Conservation (phyloP, 495 filamentous ascomycete genomes). For the Evernia prunastri region DNA sequence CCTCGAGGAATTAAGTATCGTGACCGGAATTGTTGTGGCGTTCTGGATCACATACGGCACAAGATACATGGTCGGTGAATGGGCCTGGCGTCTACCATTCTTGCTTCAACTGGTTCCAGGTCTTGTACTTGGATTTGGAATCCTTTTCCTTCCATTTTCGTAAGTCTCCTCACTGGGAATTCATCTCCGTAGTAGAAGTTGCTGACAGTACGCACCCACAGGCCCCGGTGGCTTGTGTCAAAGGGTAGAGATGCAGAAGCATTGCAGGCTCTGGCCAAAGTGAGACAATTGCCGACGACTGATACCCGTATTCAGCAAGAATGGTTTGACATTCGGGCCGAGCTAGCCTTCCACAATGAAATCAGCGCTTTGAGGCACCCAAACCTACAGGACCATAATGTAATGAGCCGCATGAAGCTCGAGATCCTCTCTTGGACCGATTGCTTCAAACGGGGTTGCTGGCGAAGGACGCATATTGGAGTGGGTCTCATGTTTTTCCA, state of each 20-base stretch:
- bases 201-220: neutral
- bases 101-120: slow-evolving; percentile 46
- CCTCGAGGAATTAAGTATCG: slow-evolving; percentile 50
- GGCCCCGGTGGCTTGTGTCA: slow-evolving; percentile 45
- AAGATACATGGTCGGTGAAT: slow-evolving; percentile 45
- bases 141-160: slow-evolving; percentile 46
- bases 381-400: slow-evolving; percentile 33
- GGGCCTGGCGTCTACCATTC: slow-evolving; percentile 47
- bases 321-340: slow-evolving; percentile 46
- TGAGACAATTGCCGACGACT: slow-evolving; percentile 39
- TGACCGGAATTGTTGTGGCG: slow-evolving; percentile 50
- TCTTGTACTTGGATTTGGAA: slow-evolving; percentile 40
- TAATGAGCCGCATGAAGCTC: slow-evolving; percentile 32
- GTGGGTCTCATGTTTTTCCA: slow-evolving; percentile 52
- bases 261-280: slow-evolving; percentile 38
- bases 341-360: slow-evolving; percentile 45
- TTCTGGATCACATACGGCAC: slow-evolving; percentile 56
- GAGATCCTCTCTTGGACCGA: slow-evolving; percentile 45
- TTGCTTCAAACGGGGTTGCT: slow-evolving; percentile 46
- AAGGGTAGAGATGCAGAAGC: slow-evolving; percentile 46
- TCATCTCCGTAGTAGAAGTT: neutral
- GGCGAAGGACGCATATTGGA: slow-evolving; percentile 51
- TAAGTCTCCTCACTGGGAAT: neutral
- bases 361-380: slow-evolving; percentile 43
- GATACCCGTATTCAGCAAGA: slow-evolving; percentile 44